Conservation (phyloP, 2,329 filamentous ascomycete genomes). For the Laburnicola sp. region DNA sequence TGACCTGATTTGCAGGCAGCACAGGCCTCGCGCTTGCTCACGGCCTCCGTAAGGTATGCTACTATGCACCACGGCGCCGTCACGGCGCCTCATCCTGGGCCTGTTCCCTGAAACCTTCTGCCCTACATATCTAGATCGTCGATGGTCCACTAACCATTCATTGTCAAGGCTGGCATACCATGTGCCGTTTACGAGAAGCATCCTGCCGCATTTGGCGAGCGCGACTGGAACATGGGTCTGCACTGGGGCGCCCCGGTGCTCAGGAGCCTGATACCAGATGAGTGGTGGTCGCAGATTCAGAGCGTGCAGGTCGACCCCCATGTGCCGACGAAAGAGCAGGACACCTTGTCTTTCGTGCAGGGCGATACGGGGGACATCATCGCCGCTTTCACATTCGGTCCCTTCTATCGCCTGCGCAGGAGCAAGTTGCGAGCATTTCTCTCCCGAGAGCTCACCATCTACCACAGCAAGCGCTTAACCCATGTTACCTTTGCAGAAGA, state of each 20-base stretch:
- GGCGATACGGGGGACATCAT: constrained; percentile 42
- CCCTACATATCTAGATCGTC: background rate
- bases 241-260: constrained; percentile 64
- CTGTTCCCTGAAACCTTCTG: background rate
- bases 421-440: constrained; percentile 41
- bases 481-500: constrained; percentile 39
- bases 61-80: background rate
- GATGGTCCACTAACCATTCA: background rate
- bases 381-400: constrained; percentile 37
- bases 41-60: constrained; percentile 39
- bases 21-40: constrained; percentile 44
- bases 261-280: constrained; percentile 55
- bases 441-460: constrained; percentile 33
- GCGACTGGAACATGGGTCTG: constrained; percentile 67
- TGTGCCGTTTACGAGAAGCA: constrained; percentile 63
- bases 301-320: constrained; percentile 57
- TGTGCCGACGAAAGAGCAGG: constrained; percentile 40
- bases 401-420: constrained; percentile 43
- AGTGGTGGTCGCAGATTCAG: constrained; percentile 57
- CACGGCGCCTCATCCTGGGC: background rate
- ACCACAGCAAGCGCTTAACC: constrained; percentile 46
- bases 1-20: constrained; percentile 32
- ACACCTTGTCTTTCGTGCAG: constrained; percentile 40
- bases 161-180: constrained; percentile 33
- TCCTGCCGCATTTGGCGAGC: constrained; percentile 48